Evolutionary conservation across 768 basidiomycete species (phyloP).

Genomic region (Serendipita sp.): DNA sequence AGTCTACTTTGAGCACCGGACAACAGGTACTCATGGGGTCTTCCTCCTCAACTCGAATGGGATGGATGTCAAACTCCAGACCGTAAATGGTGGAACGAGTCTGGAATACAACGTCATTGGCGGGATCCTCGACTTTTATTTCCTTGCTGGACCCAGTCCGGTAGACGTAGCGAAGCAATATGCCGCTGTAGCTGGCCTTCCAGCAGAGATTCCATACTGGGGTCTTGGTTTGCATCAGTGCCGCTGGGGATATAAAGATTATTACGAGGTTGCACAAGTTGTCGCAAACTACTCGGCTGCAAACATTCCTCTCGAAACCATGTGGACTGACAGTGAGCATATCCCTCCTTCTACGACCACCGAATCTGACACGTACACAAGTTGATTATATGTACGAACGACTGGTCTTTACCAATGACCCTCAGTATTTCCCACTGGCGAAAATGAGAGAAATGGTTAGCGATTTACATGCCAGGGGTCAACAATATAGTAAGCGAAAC

Average conservation of each 20-base stretch:
- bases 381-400: too few relatives aligned
- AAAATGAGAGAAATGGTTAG: too few relatives aligned
- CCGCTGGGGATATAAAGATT: conserved; percentile 41
- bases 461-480: too few relatives aligned
- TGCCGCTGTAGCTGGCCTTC: conserved; percentile 44
- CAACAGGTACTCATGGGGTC: conserved; percentile 54
- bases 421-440: too few relatives aligned
- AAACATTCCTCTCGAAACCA: conserved; percentile 52
- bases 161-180: conserved; percentile 50
- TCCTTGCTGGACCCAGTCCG: conserved; percentile 44
- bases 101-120: conserved; percentile 60
- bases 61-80: background rate
- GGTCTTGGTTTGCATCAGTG: conserved; percentile 58
- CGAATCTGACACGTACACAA: too few relatives aligned
- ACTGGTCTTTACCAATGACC: too few relatives aligned
- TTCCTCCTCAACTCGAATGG: conserved; percentile 46
- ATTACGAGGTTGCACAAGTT: conserved; percentile 44
- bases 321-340: conserved; percentile 49
- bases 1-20: conserved; percentile 59
- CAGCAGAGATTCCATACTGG: conserved; percentile 66
- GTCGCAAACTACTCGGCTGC: conserved; percentile 46
- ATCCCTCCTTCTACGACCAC: too few relatives aligned
- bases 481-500: too few relatives aligned
- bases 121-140: conserved; percentile 28
- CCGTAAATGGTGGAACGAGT: background rate